Evolutionary conservation across 129 eudicot species (phyloP), one percentile per base, ranked within the genome.

Genomic region (Silybum marianum): DNA sequence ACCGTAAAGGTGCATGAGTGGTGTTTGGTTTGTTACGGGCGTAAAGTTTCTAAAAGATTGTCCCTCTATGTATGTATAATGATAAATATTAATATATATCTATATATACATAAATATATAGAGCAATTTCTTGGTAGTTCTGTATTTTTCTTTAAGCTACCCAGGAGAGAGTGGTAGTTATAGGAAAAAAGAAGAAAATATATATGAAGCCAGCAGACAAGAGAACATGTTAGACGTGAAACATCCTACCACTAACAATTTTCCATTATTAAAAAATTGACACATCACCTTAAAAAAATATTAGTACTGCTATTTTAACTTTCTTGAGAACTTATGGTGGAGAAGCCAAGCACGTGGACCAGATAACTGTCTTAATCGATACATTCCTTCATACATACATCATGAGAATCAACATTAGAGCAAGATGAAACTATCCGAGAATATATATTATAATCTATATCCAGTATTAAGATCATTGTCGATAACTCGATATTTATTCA

Each of bases 401-500:
- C 54, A 44, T 10, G 16, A 44, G 54, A 16, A 10, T 44, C 18
- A 16, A 44, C 54, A 9, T 13, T 44, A 44, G 14, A 44, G 54
- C 54, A 44, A 44, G 54, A 44, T 9, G 54, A 10, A 44, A 44
- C 6, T 67, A 68, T 1, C 16, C 25, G 46, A 39, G 16, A 39
- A 40, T 42, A 4, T 24, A 26, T 39, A 67, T 25, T 24, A 40
- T 14, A 68, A 44, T 44, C 28, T 6, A 40, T 14, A 78, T 25
- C 24, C 28, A 12, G 11, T 42, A 18, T 51, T 19, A 44, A 78
- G 25, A 68, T 42, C 46, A 26, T 32, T 28, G 74, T 69, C 25
- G 8, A 78, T 68, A 69, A 1, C 12, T 69, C 25, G 8, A 78
- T 68, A 69, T 12, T 48, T 69, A 71, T 78, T 10, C 82, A 42